Conservation (phyloP, 2,329 filamentous ascomycete species). For the Periconia sp. region DNA sequence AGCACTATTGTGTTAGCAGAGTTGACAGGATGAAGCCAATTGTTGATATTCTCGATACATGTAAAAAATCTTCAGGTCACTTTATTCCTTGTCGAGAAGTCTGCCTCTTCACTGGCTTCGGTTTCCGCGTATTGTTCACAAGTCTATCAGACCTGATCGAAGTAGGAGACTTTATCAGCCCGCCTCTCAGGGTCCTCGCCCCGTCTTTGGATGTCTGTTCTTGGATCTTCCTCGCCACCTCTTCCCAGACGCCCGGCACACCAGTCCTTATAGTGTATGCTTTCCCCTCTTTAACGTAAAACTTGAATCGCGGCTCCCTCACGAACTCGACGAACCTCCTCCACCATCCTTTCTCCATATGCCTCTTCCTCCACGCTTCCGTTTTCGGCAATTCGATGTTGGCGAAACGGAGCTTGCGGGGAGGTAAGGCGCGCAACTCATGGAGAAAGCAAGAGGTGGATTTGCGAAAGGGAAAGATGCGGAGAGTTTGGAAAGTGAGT, state of each 20-base stretch:
- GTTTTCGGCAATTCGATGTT: conserved; percentile 40
- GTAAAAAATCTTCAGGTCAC: too few species aligned
- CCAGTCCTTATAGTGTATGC: conserved; percentile 37
- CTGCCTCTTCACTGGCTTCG: too few species aligned
- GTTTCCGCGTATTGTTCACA: too few species aligned
- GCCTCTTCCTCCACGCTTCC: conserved; percentile 21
- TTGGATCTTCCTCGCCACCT: conserved; percentile 36
- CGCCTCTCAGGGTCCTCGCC: conserved; percentile 1
- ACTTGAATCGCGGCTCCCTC: conserved; percentile 40
- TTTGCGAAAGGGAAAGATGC: conserved; percentile 39
- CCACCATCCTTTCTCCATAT: conserved; percentile 24
- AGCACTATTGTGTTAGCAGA: too few species aligned
- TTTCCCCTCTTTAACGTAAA: conserved; percentile 43
- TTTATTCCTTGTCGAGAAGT: too few species aligned
- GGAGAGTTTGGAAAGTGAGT: conserved; percentile 44
- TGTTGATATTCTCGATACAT: too few species aligned
- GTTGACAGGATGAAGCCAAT: too few species aligned
- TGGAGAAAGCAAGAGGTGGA: conserved; percentile 34
- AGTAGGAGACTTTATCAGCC: too few species aligned
- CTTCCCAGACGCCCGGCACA: conserved; percentile 44
- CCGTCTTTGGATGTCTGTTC: conserved; percentile 24
- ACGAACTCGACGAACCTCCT: conserved; percentile 28
- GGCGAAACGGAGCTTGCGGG: conserved; percentile 33
- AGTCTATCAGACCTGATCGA: too few species aligned
- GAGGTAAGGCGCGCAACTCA: conserved; percentile 40